phyloP scores from a whole-genome alignment of 2,329 filamentous ascomycete genomes.

The Xylariaceae sp. region DNA sequence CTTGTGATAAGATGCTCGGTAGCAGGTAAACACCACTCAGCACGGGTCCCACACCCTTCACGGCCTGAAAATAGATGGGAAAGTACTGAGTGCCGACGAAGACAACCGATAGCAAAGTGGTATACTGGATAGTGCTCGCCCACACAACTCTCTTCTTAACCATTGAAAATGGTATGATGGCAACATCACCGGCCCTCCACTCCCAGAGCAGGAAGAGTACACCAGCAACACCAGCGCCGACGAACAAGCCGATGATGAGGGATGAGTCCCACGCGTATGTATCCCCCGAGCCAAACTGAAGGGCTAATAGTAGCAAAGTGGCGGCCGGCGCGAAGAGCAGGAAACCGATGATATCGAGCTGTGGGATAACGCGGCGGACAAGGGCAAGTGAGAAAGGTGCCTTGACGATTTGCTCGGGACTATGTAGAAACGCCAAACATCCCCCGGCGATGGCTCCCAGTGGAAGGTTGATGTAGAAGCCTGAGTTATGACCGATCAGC shows the following conservation, averaged over 20 bases:
- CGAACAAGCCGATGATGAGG: slow-evolving; percentile 50
- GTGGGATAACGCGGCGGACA: slow-evolving; percentile 39
- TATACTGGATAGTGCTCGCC: slow-evolving; percentile 49
- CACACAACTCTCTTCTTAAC: slow-evolving; percentile 52
- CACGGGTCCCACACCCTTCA: slow-evolving; percentile 39
- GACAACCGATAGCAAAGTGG: slow-evolving; percentile 52
- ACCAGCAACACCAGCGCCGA: slow-evolving; percentile 43
- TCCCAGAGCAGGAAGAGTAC: slow-evolving; percentile 52
- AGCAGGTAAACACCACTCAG: slow-evolving; percentile 45
- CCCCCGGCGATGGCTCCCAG: slow-evolving; percentile 47
- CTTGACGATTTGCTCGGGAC: slow-evolving; percentile 48
- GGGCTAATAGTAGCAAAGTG: slow-evolving; percentile 52
- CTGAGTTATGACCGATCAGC: slow-evolving; percentile 39
- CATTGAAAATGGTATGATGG: slow-evolving; percentile 57
- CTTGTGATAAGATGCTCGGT: slow-evolving; percentile 39
- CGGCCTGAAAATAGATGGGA: slow-evolving; percentile 44
- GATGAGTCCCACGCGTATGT: slow-evolving; percentile 48
- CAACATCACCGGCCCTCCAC: slow-evolving; percentile 50
- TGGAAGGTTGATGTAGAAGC: slow-evolving; percentile 54
- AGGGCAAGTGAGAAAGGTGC: slow-evolving; percentile 33
- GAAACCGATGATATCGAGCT: slow-evolving; percentile 53
- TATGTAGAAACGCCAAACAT: slow-evolving; percentile 42
- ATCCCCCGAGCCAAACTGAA: slow-evolving; percentile 52
- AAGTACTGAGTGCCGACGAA: slow-evolving; percentile 46
- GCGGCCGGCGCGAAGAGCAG: slow-evolving; percentile 50